Base-by-base conservation (phyloP, 306 rosid species). In the Quercus gilva region DNA sequence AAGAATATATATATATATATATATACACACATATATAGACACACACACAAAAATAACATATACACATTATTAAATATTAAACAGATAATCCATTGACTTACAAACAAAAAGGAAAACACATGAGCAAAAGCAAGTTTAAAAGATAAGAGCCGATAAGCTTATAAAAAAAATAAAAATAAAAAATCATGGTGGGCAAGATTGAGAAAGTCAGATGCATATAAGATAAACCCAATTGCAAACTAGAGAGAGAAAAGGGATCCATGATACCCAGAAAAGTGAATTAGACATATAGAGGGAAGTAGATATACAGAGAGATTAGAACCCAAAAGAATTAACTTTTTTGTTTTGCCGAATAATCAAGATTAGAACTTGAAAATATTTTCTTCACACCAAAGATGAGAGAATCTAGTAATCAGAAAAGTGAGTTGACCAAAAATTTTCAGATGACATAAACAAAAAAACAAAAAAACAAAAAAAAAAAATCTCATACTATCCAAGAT, bases 291-390 rank as follows among this genome's bases (percentile, higher is more conserved):
- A 73, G 2, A 69, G 23, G 14, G 53, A 49, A 52, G n/a, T 37
- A 13, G 69, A 64, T 13, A 56, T 35, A 56, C 26, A 49, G 60
- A 73, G 77, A 73, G 33, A 74, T 78, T 72, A 77, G 17, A n/a
- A 79, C 25, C 26, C 23, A 71, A 41, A 2, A 41, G 45, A 41
- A 41, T 41, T 2, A 8, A 41, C 45, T 41, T 41, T 41, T 41
- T 41, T 41, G 45, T 41, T 41, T 49, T 9, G 20, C 28, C 53
- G 61, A 55, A 45, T 29, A 25, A 69, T 18, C 29, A 63, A 77
- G 2, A 28, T 60, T 67, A 71, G 72, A 23, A 58, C 41, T 2
- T 1, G 25, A 29, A 73, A 58, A 26, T 69, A 45, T 51, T 78
- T 71, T 72, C 57, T 23, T 51, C 25, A 37, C 67, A 75, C 74